Evolutionary conservation across 352 stramenopile genomes (phyloP).

Genomic region (Pythium monospermum): DNA sequence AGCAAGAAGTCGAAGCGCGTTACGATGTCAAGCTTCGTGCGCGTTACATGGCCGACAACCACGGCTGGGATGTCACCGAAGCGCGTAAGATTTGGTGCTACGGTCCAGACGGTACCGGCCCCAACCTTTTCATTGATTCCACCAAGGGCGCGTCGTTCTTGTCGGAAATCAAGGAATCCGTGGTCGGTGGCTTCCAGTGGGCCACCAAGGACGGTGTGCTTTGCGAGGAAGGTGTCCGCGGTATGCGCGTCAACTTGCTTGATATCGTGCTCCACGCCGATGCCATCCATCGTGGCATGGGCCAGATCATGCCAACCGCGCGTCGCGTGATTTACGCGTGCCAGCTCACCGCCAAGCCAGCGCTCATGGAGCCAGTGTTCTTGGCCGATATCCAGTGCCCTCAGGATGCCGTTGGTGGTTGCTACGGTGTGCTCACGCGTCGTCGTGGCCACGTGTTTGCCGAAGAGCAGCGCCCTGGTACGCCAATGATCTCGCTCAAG

Average conservation of each 20-base stretch:
- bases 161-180: slow-evolving; percentile 99
- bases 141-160: slow-evolving; percentile 99
- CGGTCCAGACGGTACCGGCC: slow-evolving; percentile 97
- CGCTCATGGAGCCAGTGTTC: slow-evolving; percentile 98
- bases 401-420: slow-evolving; percentile 97
- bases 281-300: slow-evolving; percentile 99
- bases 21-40: slow-evolving; percentile 97
- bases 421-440: slow-evolving; percentile 98
- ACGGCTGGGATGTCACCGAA: slow-evolving; percentile 97
- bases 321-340: slow-evolving; percentile 98
- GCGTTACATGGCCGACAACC: slow-evolving; percentile 96
- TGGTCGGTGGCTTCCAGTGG: slow-evolving; percentile 98
- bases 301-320: slow-evolving; percentile 99
- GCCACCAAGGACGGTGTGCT: slow-evolving; percentile 97
- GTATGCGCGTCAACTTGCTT: slow-evolving; percentile 97
- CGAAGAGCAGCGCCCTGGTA: slow-evolving; percentile 97
- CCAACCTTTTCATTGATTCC: slow-evolving; percentile 98
- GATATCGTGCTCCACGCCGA: slow-evolving; percentile 99
- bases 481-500: slow-evolving; percentile 98
- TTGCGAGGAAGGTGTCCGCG: slow-evolving; percentile 97
- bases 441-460: slow-evolving; percentile 98
- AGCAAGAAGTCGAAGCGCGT: slow-evolving; percentile 85
- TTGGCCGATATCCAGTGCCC: slow-evolving; percentile 98
- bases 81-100: slow-evolving; percentile 99
- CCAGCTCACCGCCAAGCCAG: slow-evolving; percentile 92